phyloP scores from a whole-genome alignment of 1,139 yeast species.

The Kurtzmaniella quercitrusa region DNA sequence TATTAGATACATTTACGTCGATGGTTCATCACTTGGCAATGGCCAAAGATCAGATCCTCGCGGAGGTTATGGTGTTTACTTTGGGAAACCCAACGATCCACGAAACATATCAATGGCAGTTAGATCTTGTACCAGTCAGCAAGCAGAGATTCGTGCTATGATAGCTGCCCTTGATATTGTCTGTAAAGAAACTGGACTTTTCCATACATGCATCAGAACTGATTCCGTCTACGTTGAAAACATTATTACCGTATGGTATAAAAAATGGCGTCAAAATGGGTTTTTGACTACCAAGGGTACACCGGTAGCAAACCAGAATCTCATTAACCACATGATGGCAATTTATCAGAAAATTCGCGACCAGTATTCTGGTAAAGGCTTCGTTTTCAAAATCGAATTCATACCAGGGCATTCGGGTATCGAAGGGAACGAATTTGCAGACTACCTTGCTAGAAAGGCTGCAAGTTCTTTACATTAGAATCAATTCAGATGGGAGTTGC shows the following conservation, averaged over 20 bases:
- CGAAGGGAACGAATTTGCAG: slow-evolving; percentile 76
- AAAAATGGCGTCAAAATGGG: slow-evolving; percentile 49
- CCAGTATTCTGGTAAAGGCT: slow-evolving; percentile 20
- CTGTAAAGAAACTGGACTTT: slow-evolving; percentile 1
- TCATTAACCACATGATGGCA: slow-evolving; percentile 32
- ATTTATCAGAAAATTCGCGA: slow-evolving; percentile 26
- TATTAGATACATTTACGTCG: slow-evolving; percentile 71
- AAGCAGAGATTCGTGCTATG: slow-evolving; percentile 76
- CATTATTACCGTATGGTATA: slow-evolving; percentile 47
- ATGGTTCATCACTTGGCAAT: slow-evolving; percentile 64
- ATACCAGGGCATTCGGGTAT: slow-evolving; percentile 72
- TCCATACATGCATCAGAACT: slow-evolving; percentile 34
- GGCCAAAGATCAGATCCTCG: slow-evolving; percentile 43
- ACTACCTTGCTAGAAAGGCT: slow-evolving; percentile 54
- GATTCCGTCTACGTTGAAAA: slow-evolving; percentile 59
- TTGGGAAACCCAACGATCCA: slow-evolving; percentile 50
- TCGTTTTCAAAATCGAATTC: slow-evolving; percentile 39
- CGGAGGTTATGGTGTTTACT: slow-evolving; percentile 75
- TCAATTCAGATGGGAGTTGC: too few relatives aligned
- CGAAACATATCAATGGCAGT: slow-evolving; percentile 55
- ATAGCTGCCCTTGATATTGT: slow-evolving; percentile 48
- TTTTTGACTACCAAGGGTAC: slow-evolving; percentile 48
- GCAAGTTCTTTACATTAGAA: background rate
- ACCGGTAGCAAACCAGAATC: slow-evolving; percentile 48
- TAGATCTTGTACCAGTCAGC: slow-evolving; percentile 59